Evolutionary conservation across 345 rosid species (phyloP), one percentile per base, ranked within the genome.

Genomic region (Pistacia vera): DNA sequence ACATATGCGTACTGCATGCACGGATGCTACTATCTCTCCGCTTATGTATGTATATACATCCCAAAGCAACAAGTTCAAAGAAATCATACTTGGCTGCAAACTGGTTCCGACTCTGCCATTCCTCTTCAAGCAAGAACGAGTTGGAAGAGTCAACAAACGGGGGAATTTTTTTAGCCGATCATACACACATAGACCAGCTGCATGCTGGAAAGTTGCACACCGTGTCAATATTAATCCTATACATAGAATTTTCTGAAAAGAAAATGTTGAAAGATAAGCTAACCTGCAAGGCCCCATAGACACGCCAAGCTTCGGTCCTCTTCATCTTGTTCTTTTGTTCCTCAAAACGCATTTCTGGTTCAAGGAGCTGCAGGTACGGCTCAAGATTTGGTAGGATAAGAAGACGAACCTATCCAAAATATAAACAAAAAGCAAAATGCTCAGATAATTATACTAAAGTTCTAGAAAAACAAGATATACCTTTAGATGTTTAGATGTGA

Each of bases 221-320:
- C 52, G 66, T 18, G 46, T 22, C 17, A 68, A 70, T 20, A 35
- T 18, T 14, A 71, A 70, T 52, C 69, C 49, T 33, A 66, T 14
- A 51, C 22, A 49, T 1, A n/a, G 38, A 13, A 59, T 60, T 20
- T 18, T 17, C 30, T 36, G n/a, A 73, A 63, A 74, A 22, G 35
- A 30, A 60, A 64, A 30, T 68, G 49, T 63, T 51, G 68, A 71
- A 70, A 62, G 30, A 63, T 46, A 28, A 49, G 72, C 91, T 82
- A 66, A 92, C 98, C 90, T 85, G 80, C 88, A 92, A 82, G 9
- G 94, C 95, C 12, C 95, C 93, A 82, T 90, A 90, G 49, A 91
- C 97, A n/a, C 81, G 88, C 95, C 91, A 87, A 79, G 97, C 98
- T 76, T 85, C 97, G 28, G 77, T 80, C 86, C 90, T 88, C 87